Evolutionary conservation across 441 rosid genomes (phyloP).

Genomic region (Viola pubescens): DNA sequence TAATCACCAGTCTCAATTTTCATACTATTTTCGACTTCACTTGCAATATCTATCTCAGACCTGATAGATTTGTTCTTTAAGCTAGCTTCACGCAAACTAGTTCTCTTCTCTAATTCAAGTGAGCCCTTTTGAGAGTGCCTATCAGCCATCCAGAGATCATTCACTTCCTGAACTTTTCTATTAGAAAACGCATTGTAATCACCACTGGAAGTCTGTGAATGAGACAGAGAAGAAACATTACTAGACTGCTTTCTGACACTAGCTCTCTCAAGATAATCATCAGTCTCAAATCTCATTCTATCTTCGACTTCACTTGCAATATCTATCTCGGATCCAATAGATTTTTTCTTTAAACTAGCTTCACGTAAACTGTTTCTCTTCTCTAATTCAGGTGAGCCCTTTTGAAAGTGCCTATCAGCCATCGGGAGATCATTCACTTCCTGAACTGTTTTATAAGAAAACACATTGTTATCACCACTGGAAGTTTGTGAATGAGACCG

Average conservation of each 20-base stretch:
- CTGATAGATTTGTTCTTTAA: constrained; percentile 31
- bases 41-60: constrained; percentile 26
- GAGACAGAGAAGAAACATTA: constrained; percentile 29
- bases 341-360: constrained; percentile 28
- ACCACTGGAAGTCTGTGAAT: constrained; percentile 30
- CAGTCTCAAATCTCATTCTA: constrained; percentile 20
- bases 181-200: constrained; percentile 30
- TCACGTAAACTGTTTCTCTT: constrained; percentile 26
- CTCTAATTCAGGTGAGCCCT: constrained; percentile 27
- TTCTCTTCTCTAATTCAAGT: constrained; percentile 21
- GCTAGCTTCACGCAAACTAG: constrained; percentile 28
- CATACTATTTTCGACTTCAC: constrained; percentile 18
- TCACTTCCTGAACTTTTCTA: constrained; percentile 16
- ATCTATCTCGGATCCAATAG: constrained; percentile 30
- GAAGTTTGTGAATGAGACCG: constrained; percentile 31
- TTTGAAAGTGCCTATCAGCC: constrained; percentile 28
- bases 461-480: constrained; percentile 29
- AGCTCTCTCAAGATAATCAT: constrained; percentile 27
- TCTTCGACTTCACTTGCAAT: constrained; percentile 19
- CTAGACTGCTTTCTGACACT: constrained; percentile 34
- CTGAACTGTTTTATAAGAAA: constrained; percentile 22
- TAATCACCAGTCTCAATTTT: constrained; percentile 25
- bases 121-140: constrained; percentile 29
- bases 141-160: constrained; percentile 22
- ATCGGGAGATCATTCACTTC: constrained; percentile 18